Percentiles rank a stretch among this genome's conserved stretches.
These are phyloP conservation scores for Monosporascus sp. DNA, from an alignment of 2,329 filamentous ascomycete genomes.

Conservation along the genomic window DNA sequence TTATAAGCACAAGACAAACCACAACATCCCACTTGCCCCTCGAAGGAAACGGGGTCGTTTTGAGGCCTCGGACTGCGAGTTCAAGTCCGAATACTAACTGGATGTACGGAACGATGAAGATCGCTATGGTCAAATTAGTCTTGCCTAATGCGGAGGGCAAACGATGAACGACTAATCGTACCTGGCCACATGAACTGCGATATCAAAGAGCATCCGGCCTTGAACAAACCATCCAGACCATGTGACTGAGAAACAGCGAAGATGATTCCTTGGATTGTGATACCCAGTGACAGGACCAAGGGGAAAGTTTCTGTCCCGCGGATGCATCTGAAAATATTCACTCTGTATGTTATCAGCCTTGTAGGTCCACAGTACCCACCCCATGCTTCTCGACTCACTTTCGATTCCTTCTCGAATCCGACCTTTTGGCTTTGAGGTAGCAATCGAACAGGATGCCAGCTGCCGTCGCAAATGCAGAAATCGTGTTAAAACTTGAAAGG, in stretches of 20 bases:
- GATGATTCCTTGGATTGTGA: conserved; percentile 51
- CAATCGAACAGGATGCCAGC: conserved; percentile 52
- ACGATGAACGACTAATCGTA: conserved; percentile 26
- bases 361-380: conserved; percentile 2
- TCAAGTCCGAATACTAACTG: conserved; percentile 63
- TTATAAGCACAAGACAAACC: conserved; percentile 48
- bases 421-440: conserved; percentile 40
- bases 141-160: background rate
- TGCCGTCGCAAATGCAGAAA: conserved; percentile 51
- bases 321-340: conserved; percentile 35
- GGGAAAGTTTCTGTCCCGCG: conserved; percentile 46
- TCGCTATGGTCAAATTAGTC: conserved; percentile 38
- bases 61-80: conserved; percentile 49
- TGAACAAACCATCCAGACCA: conserved; percentile 46
- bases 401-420: conserved; percentile 29
- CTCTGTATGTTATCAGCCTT: conserved; percentile 16
- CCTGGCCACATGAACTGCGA: conserved; percentile 57
- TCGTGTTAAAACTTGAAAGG: conserved; percentile 54
- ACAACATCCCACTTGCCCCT: conserved; percentile 55
- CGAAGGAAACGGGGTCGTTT: conserved; percentile 49
- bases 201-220: conserved; percentile 45
- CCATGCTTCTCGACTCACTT: conserved; percentile 33
- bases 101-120: conserved; percentile 62
- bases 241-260: conserved; percentile 53
- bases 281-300: conserved; percentile 51